phyloP scores from a whole-genome alignment of 106 monocot species.

The Platanthera guangdongensis region DNA sequence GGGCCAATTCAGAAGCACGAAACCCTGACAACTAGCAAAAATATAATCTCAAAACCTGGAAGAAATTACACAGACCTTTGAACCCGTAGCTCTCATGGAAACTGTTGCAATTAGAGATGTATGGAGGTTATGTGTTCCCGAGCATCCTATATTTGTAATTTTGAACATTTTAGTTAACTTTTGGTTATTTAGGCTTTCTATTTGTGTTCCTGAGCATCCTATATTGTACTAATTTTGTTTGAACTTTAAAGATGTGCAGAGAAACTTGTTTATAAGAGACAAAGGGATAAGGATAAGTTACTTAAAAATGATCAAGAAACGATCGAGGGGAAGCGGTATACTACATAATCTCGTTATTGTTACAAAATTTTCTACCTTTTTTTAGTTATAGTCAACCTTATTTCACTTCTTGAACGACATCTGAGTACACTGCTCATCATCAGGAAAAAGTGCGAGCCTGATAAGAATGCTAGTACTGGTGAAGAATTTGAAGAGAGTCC shows the following conservation, averaged over 20 bases:
- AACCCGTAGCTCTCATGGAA: too few species aligned
- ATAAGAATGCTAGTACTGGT: conserved; percentile 12
- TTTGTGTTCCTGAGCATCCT: not conserved
- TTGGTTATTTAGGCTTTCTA: not conserved
- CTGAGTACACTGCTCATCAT: not conserved
- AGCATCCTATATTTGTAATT: too few species aligned
- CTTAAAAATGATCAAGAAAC: conserved; percentile 21
- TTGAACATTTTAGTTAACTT: not conserved
- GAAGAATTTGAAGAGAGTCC: conserved; percentile 11
- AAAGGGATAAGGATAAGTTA: conserved; percentile 34
- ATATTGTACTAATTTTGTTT: conserved; percentile 1
- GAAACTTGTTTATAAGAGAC: conserved; percentile 59
- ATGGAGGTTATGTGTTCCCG: too few species aligned
- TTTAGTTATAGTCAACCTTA: not conserved
- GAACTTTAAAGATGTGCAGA: conserved; percentile 59
- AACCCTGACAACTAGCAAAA: too few species aligned
- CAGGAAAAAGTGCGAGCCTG: conserved; percentile 19
- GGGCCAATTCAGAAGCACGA: too few species aligned
- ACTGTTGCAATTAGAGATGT: too few species aligned
- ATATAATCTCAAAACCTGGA: too few species aligned
- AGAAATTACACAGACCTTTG: too few species aligned
- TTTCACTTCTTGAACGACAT: not conserved
- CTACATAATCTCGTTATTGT: not conserved
- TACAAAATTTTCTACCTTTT: not conserved
- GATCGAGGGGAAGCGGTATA: conserved; percentile 36